These are phyloP conservation scores for Xylaria bambusicola DNA, from an alignment of 495 filamentous ascomycete species.

Conservation along the genomic window DNA sequence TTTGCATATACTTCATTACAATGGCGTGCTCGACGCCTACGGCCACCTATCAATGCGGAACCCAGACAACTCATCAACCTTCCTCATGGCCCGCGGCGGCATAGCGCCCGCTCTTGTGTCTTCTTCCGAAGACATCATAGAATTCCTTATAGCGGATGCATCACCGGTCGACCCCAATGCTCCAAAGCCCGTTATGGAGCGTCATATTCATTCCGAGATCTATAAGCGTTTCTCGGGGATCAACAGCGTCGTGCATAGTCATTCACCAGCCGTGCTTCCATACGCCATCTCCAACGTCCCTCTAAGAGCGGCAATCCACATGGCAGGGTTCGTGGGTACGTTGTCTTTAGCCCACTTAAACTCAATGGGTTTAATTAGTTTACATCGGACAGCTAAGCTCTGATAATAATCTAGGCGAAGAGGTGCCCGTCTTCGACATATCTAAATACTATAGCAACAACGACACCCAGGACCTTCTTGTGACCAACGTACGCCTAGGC, in stretches of 20 bases:
- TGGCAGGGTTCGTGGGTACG: slow-evolving; percentile 53
- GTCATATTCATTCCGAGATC: slow-evolving; percentile 56
- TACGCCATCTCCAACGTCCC: slow-evolving; percentile 46
- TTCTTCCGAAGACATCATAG: slow-evolving; percentile 43
- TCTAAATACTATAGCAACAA: slow-evolving; percentile 23
- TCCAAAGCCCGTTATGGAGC: slow-evolving; percentile 43
- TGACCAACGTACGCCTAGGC: slow-evolving; percentile 39
- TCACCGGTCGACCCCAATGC: slow-evolving; percentile 38
- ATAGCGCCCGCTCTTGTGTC: slow-evolving; percentile 50
- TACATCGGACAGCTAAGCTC: neutral
- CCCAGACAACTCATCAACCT: slow-evolving; percentile 38
- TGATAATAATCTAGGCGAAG: neutral
- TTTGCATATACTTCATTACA: slow-evolving; percentile 36
- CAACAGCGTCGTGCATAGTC: slow-evolving; percentile 50
- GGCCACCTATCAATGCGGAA: slow-evolving; percentile 56
- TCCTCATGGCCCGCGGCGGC: slow-evolving; percentile 48
- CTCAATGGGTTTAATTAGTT: neutral
- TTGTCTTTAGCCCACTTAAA: neutral
- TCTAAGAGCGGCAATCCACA: slow-evolving; percentile 44
- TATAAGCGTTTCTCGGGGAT: slow-evolving; percentile 44
- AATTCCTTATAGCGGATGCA: slow-evolving; percentile 44
- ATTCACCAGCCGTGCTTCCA: slow-evolving; percentile 48
- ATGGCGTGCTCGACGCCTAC: slow-evolving; percentile 54
- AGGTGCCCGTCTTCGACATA: slow-evolving; percentile 41
- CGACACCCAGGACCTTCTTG: slow-evolving; percentile 43